Conservation (phyloP, 225 moss, liverwort and hornwort genomes). For the Marchantia polymorpha region DNA sequence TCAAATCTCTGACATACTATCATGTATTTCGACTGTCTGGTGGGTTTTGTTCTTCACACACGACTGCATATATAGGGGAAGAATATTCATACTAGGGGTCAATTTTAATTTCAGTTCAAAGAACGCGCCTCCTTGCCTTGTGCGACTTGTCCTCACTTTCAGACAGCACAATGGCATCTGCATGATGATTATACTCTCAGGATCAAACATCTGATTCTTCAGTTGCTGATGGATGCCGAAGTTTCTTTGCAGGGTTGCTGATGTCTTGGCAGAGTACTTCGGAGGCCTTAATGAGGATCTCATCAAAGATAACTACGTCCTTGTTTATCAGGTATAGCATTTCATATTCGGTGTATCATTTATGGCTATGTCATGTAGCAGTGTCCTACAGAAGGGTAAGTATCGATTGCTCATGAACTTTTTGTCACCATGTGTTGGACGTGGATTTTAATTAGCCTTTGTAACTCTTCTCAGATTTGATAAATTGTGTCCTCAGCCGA, state of each 20-base stretch:
- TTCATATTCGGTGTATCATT: not conserved
- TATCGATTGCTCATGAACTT: not conserved
- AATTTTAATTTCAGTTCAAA: not conserved
- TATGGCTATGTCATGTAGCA: not conserved
- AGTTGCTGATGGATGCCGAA: conserved; percentile 99
- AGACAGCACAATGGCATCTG: not conserved
- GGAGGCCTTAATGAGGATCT: conserved; percentile 94
- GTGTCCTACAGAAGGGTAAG: not conserved
- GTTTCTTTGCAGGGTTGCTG: conserved; percentile 99
- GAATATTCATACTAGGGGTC: not conserved
- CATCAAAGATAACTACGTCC: conserved; percentile 94
- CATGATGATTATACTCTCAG: not conserved
- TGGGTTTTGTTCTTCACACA: not conserved
- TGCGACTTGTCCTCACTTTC: not conserved
- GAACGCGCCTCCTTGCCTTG: not conserved
- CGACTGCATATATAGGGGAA: not conserved
- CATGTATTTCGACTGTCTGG: not conserved
- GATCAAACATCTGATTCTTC: conserved; percentile 68
- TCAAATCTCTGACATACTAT: not conserved
- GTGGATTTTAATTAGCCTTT: not conserved
- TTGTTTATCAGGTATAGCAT: conserved; percentile 80
- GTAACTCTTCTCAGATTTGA: too few species aligned
- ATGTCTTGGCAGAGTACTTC: conserved; percentile 83
- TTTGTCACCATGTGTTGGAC: not conserved
- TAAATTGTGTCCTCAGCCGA: too few species aligned